Evolutionary conservation across 2,329 filamentous ascomycete genomes (phyloP).

Genomic region (Fusarium protoensiforme): DNA sequence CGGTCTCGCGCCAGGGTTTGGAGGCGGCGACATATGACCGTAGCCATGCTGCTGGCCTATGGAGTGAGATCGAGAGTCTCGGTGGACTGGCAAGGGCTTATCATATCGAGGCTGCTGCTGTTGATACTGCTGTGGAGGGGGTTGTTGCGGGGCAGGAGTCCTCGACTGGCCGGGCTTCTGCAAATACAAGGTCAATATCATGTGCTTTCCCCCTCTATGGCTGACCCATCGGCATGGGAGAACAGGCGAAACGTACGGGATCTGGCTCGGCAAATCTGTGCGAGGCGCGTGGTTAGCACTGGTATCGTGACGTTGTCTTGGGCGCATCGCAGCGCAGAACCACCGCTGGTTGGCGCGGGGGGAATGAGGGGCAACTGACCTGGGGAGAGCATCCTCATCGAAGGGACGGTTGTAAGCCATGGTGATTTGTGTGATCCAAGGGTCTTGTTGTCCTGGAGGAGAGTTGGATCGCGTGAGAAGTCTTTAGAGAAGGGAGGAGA

Average conservation of each 20-base stretch:
- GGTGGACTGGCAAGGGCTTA: conserved; percentile 56
- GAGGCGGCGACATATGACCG: conserved; percentile 64
- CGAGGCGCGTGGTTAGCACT: conserved; percentile 39
- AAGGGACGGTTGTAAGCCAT: conserved; percentile 97
- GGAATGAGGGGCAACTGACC: conserved; percentile 61
- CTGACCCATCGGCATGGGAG: background rate
- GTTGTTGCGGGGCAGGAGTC: conserved; percentile 42
- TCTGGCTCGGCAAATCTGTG: conserved; percentile 80
- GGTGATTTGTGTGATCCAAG: conserved; percentile 3
- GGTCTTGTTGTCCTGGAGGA: background rate
- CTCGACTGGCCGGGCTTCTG: conserved; percentile 51
- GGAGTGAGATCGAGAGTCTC: conserved; percentile 41
- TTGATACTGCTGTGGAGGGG: conserved; percentile 45
- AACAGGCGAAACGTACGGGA: conserved; percentile 59
- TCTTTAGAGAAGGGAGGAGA: background rate
- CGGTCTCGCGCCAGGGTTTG: conserved; percentile 55
- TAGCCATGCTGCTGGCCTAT: conserved; percentile 47
- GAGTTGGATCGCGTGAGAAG: background rate
- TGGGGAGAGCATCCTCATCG: conserved; percentile 94
- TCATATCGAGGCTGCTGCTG: conserved; percentile 57
- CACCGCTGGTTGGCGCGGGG: conserved; percentile 19
- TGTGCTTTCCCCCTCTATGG: background rate
- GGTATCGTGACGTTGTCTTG: conserved; percentile 17
- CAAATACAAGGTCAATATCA: conserved; percentile 34
- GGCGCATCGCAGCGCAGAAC: conserved; percentile 27